Percentiles rank a stretch among this genome's conserved stretches.
Conservation (phyloP, 495 filamentous ascomycete genomes). For the Terfezia boudieri region DNA sequence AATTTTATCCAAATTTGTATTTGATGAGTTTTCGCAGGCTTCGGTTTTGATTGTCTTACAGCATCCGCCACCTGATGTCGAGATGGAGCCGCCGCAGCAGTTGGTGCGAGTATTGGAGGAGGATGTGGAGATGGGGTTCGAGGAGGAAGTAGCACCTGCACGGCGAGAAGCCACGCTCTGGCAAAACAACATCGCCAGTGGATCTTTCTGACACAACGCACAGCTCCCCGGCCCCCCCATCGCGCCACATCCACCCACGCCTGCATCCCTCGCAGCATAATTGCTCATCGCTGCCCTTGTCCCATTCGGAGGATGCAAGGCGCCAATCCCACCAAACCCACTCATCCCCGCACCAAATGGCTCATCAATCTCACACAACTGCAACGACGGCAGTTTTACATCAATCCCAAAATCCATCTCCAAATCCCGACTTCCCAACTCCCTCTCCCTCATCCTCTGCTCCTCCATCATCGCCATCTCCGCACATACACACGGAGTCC, state of each 20-base stretch:
- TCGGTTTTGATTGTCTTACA: constrained; percentile 6
- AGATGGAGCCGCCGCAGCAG: constrained; percentile 30
- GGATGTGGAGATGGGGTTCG: not conserved
- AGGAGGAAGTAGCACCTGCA: constrained; percentile 5
- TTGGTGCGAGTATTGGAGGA: not conserved
- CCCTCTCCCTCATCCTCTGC: constrained; percentile 6
- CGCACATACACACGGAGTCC: constrained; percentile 64
- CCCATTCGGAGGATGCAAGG: not conserved
- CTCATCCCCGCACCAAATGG: not conserved
- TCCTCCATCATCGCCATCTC: constrained; percentile 31
- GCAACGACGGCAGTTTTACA: constrained; percentile 9
- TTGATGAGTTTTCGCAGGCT: not conserved
- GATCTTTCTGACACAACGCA: constrained; percentile 53
- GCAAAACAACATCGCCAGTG: constrained; percentile 66
- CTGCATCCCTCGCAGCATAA: not conserved
- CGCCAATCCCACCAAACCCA: not conserved
- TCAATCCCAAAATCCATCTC: not conserved
- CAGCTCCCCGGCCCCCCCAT: constrained; percentile 58
- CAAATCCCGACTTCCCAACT: not conserved
- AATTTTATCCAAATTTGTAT: constrained; percentile 23
- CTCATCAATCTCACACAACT: constrained; percentile 2
- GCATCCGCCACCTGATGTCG: constrained; percentile 22
- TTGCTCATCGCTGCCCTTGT: not conserved
- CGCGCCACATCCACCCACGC: not conserved
- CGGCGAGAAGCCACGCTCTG: constrained; percentile 47